phyloP scores from a whole-genome alignment of 2,329 filamentous ascomycete genomes.

The Lasiodiplodia sp. region DNA sequence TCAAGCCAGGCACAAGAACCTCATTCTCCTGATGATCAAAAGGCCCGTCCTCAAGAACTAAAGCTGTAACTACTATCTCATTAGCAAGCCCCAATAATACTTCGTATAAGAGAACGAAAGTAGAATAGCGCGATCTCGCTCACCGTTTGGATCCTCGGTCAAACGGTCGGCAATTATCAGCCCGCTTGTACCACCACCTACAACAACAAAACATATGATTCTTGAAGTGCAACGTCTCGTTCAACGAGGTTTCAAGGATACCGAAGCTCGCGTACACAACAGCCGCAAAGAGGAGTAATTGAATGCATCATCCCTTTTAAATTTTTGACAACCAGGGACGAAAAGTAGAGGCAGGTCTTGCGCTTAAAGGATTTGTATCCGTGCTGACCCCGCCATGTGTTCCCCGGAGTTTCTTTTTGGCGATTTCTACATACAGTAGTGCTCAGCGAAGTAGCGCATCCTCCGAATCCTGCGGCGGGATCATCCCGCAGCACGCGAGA shows the following conservation, averaged over 20 bases:
- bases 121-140: constrained; percentile 1
- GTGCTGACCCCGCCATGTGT: background rate
- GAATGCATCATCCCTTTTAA: background rate
- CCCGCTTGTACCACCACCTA: constrained; percentile 33
- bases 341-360: background rate
- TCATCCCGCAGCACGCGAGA: background rate
- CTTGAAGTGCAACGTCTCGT: background rate
- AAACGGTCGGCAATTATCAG: constrained; percentile 35
- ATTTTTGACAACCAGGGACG: no score
- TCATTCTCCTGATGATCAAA: background rate
- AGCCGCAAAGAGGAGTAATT: background rate
- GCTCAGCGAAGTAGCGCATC: background rate
- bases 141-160: constrained; percentile 39
- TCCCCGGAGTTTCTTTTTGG: background rate
- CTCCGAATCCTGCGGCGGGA: background rate
- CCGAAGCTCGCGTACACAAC: background rate
- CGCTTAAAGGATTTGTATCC: background rate
- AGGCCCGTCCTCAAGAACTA: no score
- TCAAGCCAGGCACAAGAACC: background rate
- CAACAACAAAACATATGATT: constrained; percentile 13
- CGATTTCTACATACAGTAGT: background rate
- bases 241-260: background rate
- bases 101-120: background rate
- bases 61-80: background rate
- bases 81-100: background rate